Evolutionary conservation across 1,139 yeast species (phyloP), one percentile per base, ranked within the genome.

Genomic region (Suhomyces wounanorum): DNA sequence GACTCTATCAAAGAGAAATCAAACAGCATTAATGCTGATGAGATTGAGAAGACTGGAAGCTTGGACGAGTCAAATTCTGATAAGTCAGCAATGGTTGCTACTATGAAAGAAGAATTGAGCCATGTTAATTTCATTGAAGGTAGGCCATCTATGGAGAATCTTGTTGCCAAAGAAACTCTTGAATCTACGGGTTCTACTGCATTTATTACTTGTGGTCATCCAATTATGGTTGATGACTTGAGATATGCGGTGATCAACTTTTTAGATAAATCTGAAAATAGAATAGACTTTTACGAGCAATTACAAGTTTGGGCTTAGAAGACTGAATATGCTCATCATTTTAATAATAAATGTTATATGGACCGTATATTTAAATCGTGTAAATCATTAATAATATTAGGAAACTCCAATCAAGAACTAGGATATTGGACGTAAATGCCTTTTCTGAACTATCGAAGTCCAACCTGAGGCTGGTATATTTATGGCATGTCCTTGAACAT

Each of bases 201-300:
- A 0, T 72, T 81, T 48, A 67, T 78, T 3, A 64, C 79, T 5
- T 82, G 87, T 67, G 85, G 85, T 2, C 83, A 81, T 49, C 79
- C 82, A 13, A 51, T 60, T 7, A 73, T 81, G 79, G 83, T 81
- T 50, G 86, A 82, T 58, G 74, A 73, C 25, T 54, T 81, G 39
- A 67, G 86, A 48, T 61, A 67, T 43, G 51, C 61, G 16, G 71
- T 73, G n/a, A 72, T 71, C 14, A 52, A 62, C 13, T 55, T 65
- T 43, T 52, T 72, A 10, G 65, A 66, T 41, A 58, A 62, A 25
- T 51, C 64, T 2, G 59, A 63, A 3, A 72, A 70, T 49, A 65
- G 83, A 43, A 66, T 80, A 11, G 84, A 79, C 53, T 72, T 75
- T 54, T 79, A 63, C 56, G 84, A 80, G 58, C 75, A 72, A 55